Conservation (phyloP, 805 yeast genomes). For the Candida mattraensis region DNA sequence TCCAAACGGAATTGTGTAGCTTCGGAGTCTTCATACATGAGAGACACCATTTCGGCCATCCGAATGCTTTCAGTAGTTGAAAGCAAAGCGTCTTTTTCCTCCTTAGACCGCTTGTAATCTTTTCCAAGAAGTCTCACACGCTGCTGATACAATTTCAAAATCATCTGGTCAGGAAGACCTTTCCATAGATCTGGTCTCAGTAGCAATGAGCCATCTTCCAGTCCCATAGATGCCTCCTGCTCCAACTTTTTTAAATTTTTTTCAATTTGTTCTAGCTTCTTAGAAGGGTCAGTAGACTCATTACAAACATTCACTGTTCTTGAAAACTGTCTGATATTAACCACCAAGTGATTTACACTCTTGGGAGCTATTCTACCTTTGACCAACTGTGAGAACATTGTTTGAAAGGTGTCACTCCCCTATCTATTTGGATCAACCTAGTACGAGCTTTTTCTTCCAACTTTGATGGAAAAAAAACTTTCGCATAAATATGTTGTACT, state of each 20-base stretch:
- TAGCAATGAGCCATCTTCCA: slow-evolving; percentile 37
- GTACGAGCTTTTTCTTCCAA: too few species aligned
- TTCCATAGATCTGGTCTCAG: slow-evolving; percentile 70
- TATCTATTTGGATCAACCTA: too few species aligned
- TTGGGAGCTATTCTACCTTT: too few species aligned
- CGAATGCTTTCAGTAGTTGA: slow-evolving; percentile 37
- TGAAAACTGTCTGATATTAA: slow-evolving; percentile 9
- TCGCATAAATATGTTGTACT: too few species aligned
- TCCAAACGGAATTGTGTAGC: slow-evolving; percentile 42
- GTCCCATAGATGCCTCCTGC: slow-evolving; percentile 14
- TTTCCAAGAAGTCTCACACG: slow-evolving; percentile 55
- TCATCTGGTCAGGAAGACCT: slow-evolving; percentile 62
- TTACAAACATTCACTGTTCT: slow-evolving; percentile 6
- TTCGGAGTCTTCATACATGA: slow-evolving; percentile 43
- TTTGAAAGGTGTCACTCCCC: too few species aligned
- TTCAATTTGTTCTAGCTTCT: slow-evolving; percentile 15
- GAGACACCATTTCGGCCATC: slow-evolving; percentile 28
- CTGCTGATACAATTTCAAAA: slow-evolving; percentile 59
- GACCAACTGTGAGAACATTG: too few species aligned
- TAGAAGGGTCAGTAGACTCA: slow-evolving; percentile 4
- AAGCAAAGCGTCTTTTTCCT: slow-evolving; percentile 57
- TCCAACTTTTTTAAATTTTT: slow-evolving; percentile 12
- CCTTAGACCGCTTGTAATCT: slow-evolving; percentile 46
- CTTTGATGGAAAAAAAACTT: too few species aligned
- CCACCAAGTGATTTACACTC: too few species aligned